phyloP scores from a whole-genome alignment of 345 rosid species.

The Durio zibethinus region DNA sequence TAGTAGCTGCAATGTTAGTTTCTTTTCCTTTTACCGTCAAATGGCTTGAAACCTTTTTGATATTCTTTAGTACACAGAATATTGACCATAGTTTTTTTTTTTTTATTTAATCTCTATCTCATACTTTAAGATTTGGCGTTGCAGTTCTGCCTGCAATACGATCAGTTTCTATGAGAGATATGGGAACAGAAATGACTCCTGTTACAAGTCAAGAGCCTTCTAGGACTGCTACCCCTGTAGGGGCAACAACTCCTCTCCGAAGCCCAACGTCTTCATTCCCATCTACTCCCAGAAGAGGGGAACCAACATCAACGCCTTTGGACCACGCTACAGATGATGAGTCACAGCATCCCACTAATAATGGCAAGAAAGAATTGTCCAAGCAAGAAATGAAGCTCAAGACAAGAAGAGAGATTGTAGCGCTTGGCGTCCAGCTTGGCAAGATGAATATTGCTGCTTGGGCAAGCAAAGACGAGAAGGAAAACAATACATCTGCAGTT shows the following conservation, averaged over 20 bases:
- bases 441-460: slow-evolving; percentile 80
- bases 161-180: slow-evolving; percentile 76
- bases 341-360: slow-evolving; percentile 17
- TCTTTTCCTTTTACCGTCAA: neutral
- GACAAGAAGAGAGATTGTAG: slow-evolving; percentile 71
- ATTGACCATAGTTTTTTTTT: neutral
- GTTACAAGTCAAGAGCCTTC: slow-evolving; percentile 73
- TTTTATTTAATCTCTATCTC: neutral
- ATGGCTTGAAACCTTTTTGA: neutral
- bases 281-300: slow-evolving; percentile 59
- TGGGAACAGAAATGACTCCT: slow-evolving; percentile 89
- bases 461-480: slow-evolving; percentile 71
- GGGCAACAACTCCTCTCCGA: slow-evolving; percentile 61
- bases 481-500: slow-evolving; percentile 32
- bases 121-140: slow-evolving; percentile 4
- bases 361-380: slow-evolving; percentile 40
- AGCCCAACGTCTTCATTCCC: slow-evolving; percentile 72
- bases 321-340: slow-evolving; percentile 32
- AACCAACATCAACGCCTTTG: slow-evolving; percentile 41
- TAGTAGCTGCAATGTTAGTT: neutral
- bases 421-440: slow-evolving; percentile 76
- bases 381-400: slow-evolving; percentile 67
- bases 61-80: neutral
- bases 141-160: slow-evolving; percentile 56
- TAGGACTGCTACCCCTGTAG: slow-evolving; percentile 61